Evolutionary conservation across 176 grass and related monocot genomes (phyloP).

Genomic region (Paspalum notatum): DNA sequence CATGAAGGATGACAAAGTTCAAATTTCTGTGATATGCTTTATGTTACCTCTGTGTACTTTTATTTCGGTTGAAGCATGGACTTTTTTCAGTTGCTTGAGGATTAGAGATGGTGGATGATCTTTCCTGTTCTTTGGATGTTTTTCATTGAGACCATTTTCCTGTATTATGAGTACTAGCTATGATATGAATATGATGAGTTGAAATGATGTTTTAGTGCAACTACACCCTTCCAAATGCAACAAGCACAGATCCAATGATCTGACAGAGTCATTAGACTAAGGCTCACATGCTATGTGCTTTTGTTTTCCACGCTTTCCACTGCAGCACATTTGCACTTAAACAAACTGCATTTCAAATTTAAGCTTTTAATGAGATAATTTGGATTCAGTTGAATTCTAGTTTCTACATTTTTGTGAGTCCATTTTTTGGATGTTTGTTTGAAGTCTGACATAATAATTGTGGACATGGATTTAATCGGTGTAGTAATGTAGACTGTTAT

Average conservation of each 20-base stretch:
- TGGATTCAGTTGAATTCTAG: not conserved
- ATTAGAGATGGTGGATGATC: not conserved
- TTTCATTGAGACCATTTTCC: not conserved
- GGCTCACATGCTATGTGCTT: not conserved
- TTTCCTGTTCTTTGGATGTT: not conserved
- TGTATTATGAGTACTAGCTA: not conserved
- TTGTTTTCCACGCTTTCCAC: slow-evolving; percentile 2
- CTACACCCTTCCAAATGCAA: not conserved
- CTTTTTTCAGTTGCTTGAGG: not conserved
- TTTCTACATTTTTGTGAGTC: not conserved
- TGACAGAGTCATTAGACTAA: not conserved
- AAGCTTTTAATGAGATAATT: not conserved
- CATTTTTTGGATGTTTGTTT: not conserved
- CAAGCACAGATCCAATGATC: not conserved
- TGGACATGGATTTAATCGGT: slow-evolving; percentile 7
- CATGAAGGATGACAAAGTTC: not conserved
- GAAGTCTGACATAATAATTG: not conserved
- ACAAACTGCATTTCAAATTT: not conserved
- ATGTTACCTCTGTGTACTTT: not conserved
- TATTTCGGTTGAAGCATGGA: not conserved
- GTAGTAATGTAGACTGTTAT: not conserved
- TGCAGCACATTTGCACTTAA: not conserved
- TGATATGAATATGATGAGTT: slow-evolving; percentile 23
- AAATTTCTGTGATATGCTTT: not conserved
- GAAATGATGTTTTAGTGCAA: not conserved